These are phyloP conservation scores for Penicillium sp. DNA, from an alignment of 2,329 filamentous ascomycete genomes.

Conservation along the genomic window DNA sequence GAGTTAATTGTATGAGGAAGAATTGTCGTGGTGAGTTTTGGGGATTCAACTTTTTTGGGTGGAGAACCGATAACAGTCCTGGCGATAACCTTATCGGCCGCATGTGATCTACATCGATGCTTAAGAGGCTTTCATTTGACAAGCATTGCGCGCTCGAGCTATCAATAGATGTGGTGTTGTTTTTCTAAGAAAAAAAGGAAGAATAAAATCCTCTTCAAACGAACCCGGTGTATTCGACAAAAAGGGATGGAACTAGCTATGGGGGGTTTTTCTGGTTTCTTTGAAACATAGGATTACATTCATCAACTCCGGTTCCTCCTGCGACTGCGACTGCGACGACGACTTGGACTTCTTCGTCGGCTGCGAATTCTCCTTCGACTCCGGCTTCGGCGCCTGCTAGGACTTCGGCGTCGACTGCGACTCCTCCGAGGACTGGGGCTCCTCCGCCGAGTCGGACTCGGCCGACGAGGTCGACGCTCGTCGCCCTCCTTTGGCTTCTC, in stretches of 20 bases:
- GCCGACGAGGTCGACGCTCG: slow-evolving; percentile 21
- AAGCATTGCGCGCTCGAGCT: no score
- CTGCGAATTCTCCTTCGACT: slow-evolving; percentile 21
- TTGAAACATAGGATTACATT: background rate
- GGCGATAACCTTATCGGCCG: slow-evolving; percentile 17
- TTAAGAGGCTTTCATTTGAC: no score
- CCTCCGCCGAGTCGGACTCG: slow-evolving; percentile 20
- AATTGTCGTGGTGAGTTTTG: slow-evolving; percentile 10
- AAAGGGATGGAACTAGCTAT: background rate
- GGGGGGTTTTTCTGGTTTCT: background rate
- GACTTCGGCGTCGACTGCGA: slow-evolving; percentile 24
- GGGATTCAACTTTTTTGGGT: slow-evolving; percentile 27
- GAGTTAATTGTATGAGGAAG: background rate
- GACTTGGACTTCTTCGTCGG: slow-evolving; percentile 19
- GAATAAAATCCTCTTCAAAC: no score
- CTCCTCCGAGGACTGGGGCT: slow-evolving; percentile 13
- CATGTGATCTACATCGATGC: background rate
- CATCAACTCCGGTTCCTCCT: slow-evolving; percentile 30
- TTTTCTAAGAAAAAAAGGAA: no score
- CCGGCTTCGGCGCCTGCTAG: slow-evolving; percentile 2
- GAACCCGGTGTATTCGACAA: no score
- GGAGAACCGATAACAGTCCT: slow-evolving; percentile 22
- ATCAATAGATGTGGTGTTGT: no score
- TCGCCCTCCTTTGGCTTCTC: slow-evolving; percentile 24
- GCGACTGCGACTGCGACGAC: slow-evolving; percentile 12